Conservation (phyloP, 805 yeast species). For the Kodamaea kaohsiungensis region DNA sequence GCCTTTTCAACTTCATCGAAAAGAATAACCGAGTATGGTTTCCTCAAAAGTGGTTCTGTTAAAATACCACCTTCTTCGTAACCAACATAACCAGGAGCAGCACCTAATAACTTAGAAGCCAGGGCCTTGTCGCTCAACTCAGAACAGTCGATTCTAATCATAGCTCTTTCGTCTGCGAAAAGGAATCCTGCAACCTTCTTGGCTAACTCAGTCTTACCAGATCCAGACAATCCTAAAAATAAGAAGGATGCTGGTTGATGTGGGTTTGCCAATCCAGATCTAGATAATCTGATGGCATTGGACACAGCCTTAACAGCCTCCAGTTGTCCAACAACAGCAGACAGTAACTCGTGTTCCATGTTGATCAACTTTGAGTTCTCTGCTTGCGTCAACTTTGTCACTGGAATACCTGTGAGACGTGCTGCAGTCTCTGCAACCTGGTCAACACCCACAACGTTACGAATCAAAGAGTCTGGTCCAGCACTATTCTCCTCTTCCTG, state of each 20-base stretch:
- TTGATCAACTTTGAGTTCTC: constrained; percentile 91
- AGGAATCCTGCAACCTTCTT: constrained; percentile 95
- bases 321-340: constrained; percentile 89
- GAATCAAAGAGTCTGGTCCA: constrained; percentile 65
- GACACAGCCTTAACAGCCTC: constrained; percentile 97
- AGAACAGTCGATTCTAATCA: constrained; percentile 97
- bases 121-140: constrained; percentile 95
- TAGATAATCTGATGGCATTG: constrained; percentile 86
- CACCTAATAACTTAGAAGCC: constrained; percentile 91
- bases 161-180: constrained; percentile 94
- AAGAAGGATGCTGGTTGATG: constrained; percentile 94
- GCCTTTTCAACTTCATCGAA: constrained; percentile 99
- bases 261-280: constrained; percentile 96
- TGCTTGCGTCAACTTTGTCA: constrained; percentile 88
- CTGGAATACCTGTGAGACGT: constrained; percentile 95
- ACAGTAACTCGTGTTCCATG: constrained; percentile 85
- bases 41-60: constrained; percentile 86
- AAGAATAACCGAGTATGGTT: constrained; percentile 93
- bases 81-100: constrained; percentile 94
- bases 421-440: constrained; percentile 97
- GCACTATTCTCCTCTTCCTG: constrained; percentile 72
- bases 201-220: constrained; percentile 98
- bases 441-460: constrained; percentile 85
- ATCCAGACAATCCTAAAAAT: constrained; percentile 93
- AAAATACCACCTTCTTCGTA: constrained; percentile 97